These are phyloP conservation scores for Purpureocillium takamizusanense DNA, from an alignment of 2,329 filamentous ascomycete genomes.

Conservation along the genomic window DNA sequence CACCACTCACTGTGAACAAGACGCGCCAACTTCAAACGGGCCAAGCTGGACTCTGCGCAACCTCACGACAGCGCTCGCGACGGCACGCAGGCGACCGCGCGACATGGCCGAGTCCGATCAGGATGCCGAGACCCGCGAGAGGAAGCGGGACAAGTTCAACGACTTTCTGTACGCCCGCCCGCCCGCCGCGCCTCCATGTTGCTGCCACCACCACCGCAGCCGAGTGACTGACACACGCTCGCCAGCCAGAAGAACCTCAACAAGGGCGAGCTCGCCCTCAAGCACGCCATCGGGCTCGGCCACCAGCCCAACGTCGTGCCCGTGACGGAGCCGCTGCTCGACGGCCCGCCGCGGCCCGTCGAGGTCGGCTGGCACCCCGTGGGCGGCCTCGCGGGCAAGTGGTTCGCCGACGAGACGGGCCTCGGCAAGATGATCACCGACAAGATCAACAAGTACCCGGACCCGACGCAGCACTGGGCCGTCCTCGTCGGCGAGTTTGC, in stretches of 20 bases:
- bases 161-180: constrained; percentile 21
- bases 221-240: constrained; percentile 3
- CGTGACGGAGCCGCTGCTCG: constrained; percentile 14
- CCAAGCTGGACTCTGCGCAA: too few relatives aligned
- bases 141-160: constrained; percentile 21
- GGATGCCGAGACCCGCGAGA: constrained; percentile 7
- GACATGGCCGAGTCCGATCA: too few relatives aligned
- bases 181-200: too few relatives aligned
- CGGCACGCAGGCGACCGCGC: too few relatives aligned
- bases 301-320: constrained; percentile 21
- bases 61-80: too few relatives aligned
- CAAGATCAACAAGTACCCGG: constrained; percentile 43
- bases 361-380: constrained; percentile 52
- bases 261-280: constrained; percentile 25
- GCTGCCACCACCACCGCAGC: too few relatives aligned
- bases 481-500: constrained; percentile 46
- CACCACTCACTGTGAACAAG: too few relatives aligned
- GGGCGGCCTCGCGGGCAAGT: constrained; percentile 44
- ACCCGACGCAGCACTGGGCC: constrained; percentile 53
- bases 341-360: constrained; percentile 27
- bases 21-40: too few relatives aligned
- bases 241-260: constrained; percentile 20
- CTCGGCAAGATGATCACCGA: constrained; percentile 48
- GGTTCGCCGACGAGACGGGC: constrained; percentile 47
- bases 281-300: constrained; percentile 24